Percentiles rank a stretch among this genome's conserved stretches.
phyloP scores from a whole-genome alignment of 2,329 filamentous ascomycete genomes.

The Sporothrix pallida region DNA sequence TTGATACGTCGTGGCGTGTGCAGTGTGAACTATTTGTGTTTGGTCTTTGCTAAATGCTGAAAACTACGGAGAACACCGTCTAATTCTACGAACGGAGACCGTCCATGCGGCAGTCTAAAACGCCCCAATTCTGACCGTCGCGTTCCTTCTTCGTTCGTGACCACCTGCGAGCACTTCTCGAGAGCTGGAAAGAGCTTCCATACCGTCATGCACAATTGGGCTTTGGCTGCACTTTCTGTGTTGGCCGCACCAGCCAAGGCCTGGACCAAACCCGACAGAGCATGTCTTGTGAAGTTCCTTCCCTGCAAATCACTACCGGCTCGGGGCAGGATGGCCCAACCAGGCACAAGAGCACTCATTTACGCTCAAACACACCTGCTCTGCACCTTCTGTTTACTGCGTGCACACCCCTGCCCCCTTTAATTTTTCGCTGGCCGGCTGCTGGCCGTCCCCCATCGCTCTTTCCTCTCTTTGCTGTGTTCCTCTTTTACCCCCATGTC shows the following conservation, averaged over 20 bases:
- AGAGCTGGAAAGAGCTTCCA: not conserved
- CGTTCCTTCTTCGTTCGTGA: not conserved
- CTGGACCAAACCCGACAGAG: not conserved
- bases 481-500: conserved; percentile 16
- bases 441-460: conserved; percentile 25
- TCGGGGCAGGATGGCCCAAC: conserved; percentile 18
- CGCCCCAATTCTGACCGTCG: not conserved
- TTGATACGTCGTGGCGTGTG: conserved; percentile 3
- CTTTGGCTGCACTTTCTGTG: not conserved
- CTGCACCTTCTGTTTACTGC: conserved; percentile 31
- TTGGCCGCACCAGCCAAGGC: conserved; percentile 23
- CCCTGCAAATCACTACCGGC: conserved; percentile 27
- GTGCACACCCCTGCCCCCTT: conserved; percentile 36
- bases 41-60: conserved; percentile 6
- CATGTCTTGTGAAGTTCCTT: conserved; percentile 16
- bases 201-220: not conserved
- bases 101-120: conserved; percentile 17
- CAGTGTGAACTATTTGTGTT: not conserved
- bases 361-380: conserved; percentile 2
- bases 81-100: not conserved
- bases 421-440: conserved; percentile 18
- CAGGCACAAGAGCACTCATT: conserved; percentile 21
- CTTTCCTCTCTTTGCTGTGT: conserved; percentile 23
- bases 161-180: not conserved
- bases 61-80: not conserved